Conservation (phyloP, 2,329 filamentous ascomycete genomes). For the Epichloe elymi region DNA sequence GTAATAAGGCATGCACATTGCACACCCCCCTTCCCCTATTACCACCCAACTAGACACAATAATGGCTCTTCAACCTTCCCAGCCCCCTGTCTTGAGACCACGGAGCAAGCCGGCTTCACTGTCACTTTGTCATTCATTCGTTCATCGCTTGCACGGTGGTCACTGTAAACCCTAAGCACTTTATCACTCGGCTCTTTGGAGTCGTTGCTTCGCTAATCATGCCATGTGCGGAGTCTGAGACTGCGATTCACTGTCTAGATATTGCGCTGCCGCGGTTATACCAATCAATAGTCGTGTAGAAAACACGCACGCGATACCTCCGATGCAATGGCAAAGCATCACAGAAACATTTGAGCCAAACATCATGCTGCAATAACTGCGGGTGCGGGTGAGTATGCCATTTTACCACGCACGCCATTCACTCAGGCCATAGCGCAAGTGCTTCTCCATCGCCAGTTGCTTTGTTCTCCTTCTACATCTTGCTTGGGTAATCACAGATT, state of each 20-base stretch:
- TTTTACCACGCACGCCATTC: background rate
- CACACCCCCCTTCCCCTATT: background rate
- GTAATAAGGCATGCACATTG: background rate
- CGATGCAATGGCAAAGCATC: background rate
- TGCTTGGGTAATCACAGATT: background rate
- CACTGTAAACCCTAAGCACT: background rate
- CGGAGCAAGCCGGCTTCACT: background rate
- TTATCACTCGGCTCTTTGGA: background rate
- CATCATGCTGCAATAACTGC: background rate
- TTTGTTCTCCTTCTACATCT: background rate
- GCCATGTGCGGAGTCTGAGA: background rate
- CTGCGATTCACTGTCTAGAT: conserved; percentile 6
- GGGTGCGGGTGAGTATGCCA: background rate
- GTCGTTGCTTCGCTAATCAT: background rate
- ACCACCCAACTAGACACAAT: background rate
- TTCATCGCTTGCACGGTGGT: background rate
- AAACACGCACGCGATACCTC: background rate
- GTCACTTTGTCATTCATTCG: background rate
- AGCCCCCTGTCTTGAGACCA: background rate
- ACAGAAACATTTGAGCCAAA: background rate
- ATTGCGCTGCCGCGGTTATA: background rate
- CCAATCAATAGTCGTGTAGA: background rate
- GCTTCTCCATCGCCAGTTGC: background rate
- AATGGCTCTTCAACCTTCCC: background rate
- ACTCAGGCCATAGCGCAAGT: background rate